phyloP scores from a whole-genome alignment of 2,329 filamentous ascomycete species.

The Colletotrichum tamarilloi region DNA sequence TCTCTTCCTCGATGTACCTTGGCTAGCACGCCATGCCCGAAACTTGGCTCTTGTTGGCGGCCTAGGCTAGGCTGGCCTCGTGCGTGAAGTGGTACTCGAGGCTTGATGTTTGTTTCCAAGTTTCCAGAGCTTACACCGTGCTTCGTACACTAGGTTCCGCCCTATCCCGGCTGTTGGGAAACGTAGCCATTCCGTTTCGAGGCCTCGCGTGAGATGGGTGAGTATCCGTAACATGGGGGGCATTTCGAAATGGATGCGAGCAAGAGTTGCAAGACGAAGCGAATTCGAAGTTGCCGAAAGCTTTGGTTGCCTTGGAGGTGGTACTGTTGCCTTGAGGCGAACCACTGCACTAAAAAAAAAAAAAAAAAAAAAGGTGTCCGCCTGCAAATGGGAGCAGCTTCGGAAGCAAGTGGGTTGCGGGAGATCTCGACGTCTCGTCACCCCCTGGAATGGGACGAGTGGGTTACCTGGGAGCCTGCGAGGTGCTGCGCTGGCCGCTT shows the following conservation, averaged over 20 bases:
- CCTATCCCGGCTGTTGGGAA: conserved; percentile 1
- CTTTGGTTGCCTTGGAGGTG: neutral
- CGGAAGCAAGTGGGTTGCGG: conserved; percentile 1
- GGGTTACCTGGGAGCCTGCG: conserved; percentile 1
- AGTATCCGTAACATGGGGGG: neutral
- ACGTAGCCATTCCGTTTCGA: neutral
- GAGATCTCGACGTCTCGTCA: neutral
- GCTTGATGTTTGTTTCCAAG: conserved; percentile 11
- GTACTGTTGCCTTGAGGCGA: neutral
- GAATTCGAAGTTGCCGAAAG: neutral
- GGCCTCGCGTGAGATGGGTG: neutral
- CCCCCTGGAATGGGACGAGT: conserved; percentile 21
- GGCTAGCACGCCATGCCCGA: conserved; percentile 23
- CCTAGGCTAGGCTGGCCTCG: conserved; percentile 1
- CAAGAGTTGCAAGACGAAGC: neutral
- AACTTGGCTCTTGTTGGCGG: conserved; percentile 22
- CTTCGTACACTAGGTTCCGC: neutral
- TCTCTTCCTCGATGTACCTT: neutral
- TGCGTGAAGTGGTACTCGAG: conserved; percentile 1
- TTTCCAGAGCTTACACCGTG: neutral
- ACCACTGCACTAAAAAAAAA: neutral
- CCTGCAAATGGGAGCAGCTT: neutral
- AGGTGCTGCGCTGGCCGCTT: neutral
- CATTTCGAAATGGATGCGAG: neutral
- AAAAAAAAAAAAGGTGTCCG: too few species aligned